phyloP scores from a whole-genome alignment of 192 early-diverging fungal species.

The Chytriomyces confervae region DNA sequence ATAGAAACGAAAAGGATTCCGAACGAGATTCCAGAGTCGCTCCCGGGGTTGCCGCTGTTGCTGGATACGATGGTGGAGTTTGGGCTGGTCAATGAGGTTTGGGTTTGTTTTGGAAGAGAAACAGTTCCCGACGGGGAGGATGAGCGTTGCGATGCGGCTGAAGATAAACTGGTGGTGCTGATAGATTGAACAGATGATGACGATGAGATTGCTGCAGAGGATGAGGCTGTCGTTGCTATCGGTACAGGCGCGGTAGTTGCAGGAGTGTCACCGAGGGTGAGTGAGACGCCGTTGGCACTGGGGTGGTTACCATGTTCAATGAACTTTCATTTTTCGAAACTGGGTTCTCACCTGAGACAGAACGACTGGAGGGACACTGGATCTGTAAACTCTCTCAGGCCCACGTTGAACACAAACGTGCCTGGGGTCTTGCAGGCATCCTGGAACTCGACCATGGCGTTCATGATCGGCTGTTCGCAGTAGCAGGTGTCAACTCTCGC shows the following conservation, averaged over 20 bases:
- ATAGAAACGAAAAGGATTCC: background rate
- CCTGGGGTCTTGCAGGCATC: background rate
- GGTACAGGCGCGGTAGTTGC: background rate
- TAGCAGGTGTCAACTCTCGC: background rate
- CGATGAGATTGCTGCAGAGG: background rate
- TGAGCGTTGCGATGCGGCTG: background rate
- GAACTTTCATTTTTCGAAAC: background rate
- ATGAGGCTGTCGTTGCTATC: background rate
- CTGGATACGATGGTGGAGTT: background rate
- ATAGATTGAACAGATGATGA: background rate
- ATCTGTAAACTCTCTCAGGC: background rate
- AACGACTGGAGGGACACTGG: background rate
- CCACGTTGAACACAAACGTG: background rate
- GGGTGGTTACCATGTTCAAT: background rate
- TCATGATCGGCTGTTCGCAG: background rate
- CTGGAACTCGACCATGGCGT: slow-evolving; percentile 4
- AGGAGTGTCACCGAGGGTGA: no score
- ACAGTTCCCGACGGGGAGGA: background rate
- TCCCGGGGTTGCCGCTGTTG: background rate
- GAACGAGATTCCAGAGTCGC: background rate
- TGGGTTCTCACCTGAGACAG: background rate
- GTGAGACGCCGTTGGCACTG: background rate
- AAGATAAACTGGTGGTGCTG: background rate
- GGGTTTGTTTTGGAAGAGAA: background rate
- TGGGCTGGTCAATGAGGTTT: background rate